These are phyloP conservation scores for Puccinia hordei DNA, from an alignment of 1,284 basidiomycete genomes.

Conservation along the genomic window DNA sequence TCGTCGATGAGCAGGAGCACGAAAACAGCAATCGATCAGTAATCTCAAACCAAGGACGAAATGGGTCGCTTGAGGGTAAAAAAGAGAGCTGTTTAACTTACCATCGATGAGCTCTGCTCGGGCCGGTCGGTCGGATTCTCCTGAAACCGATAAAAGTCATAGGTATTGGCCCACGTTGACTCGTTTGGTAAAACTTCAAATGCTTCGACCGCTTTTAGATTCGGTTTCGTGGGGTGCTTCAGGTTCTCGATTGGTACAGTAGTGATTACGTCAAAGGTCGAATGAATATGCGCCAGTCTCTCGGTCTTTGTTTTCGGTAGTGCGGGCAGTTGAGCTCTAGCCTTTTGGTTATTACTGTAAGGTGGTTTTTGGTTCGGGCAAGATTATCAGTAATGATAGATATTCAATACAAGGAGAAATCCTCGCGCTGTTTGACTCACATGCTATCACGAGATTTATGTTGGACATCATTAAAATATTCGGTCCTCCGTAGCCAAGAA, in stretches of 20 bases:
- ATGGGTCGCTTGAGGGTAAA: background rate
- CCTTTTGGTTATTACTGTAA: constrained; percentile 63
- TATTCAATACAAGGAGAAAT: background rate
- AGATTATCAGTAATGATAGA: background rate
- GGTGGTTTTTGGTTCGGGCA: constrained; percentile 46
- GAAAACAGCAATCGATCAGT: background rate
- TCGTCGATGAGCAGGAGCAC: background rate
- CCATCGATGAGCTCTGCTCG: constrained; percentile 15
- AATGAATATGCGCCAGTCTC: constrained; percentile 73
- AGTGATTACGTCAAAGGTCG: constrained; percentile 70
- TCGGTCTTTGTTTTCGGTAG: constrained; percentile 53
- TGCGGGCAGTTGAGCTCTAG: constrained; percentile 53
- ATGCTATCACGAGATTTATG: constrained; percentile 34
- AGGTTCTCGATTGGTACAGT: constrained; percentile 65
- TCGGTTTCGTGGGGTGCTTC: constrained; percentile 76
- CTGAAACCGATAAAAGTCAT: constrained; percentile 82
- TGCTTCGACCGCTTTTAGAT: constrained; percentile 75
- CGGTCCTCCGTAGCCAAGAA: constrained; percentile 84
- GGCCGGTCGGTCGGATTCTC: constrained; percentile 68
- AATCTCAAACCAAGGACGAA: background rate
- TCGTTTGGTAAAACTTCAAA: constrained; percentile 84
- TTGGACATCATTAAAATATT: constrained; percentile 68
- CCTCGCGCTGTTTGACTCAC: constrained; percentile 14
- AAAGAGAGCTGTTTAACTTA: too few relatives aligned
- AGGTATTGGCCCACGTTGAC: constrained; percentile 84